phyloP scores from a whole-genome alignment of 345 rosid genomes.

The Dimocarpus longan region DNA sequence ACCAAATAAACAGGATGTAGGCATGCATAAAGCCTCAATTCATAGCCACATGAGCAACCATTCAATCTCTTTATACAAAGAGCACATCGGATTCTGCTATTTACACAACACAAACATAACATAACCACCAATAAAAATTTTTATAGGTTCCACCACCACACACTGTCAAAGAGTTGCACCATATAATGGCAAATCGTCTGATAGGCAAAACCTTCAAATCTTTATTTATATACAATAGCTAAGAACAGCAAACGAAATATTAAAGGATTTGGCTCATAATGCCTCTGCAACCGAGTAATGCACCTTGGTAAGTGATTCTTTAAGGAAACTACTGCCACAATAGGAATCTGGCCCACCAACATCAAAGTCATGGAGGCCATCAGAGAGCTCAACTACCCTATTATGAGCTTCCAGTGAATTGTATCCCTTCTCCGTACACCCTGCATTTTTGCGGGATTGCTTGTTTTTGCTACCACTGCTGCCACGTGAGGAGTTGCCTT shows the following conservation, averaged over 20 bases:
- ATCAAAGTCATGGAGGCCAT: constrained; percentile 29
- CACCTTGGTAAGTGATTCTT: constrained; percentile 35
- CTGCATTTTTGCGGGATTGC: constrained; percentile 48
- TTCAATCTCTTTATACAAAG: not conserved
- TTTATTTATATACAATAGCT: constrained; percentile 43
- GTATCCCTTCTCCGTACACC: constrained; percentile 30
- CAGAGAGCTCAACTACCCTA: constrained; percentile 18
- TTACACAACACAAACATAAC: not conserved
- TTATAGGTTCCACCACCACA: not conserved
- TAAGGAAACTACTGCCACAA: constrained; percentile 66
- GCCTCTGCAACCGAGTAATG: constrained; percentile 66
- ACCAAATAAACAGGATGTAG: not conserved
- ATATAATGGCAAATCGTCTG: not conserved
- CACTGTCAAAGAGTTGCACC: not conserved
- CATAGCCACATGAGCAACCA: not conserved
- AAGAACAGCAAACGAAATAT: not conserved
- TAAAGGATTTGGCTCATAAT: constrained; percentile 28
- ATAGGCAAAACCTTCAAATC: not conserved
- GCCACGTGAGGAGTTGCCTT: constrained; percentile 52
- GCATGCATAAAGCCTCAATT: not conserved
- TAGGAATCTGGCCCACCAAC: constrained; percentile 53
- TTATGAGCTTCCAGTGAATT: constrained; percentile 29
- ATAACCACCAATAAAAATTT: not conserved
- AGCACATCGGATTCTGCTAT: not conserved
- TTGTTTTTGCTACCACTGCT: constrained; percentile 58